Percentiles rank a stretch among this genome's conserved stretches.
Conservation (phyloP, 176 grass and related monocot genomes). For the Melocanna baccifera region DNA sequence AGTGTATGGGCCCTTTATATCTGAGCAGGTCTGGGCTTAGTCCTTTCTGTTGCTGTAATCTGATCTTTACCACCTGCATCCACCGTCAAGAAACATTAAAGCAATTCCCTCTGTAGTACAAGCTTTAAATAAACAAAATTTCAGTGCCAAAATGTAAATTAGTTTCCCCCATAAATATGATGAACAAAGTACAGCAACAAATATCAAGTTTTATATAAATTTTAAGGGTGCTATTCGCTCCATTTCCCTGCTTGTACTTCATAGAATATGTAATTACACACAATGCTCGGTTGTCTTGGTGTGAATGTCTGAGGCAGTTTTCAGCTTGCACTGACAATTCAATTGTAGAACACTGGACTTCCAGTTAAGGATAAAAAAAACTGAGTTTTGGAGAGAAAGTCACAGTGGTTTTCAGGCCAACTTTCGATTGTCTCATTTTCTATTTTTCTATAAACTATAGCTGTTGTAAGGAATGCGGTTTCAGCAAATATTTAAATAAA, state of each 20-base stretch:
- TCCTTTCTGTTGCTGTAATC: constrained; percentile 88
- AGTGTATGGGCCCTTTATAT: constrained; percentile 88
- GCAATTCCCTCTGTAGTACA: neutral
- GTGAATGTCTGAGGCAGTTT: neutral
- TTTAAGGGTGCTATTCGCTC: neutral
- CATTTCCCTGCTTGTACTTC: neutral
- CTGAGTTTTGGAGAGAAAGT: neutral
- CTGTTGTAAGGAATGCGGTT: no score
- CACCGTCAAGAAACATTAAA: constrained; percentile 16
- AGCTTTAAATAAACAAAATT: neutral
- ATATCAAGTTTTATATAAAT: neutral
- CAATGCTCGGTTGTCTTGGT: neutral
- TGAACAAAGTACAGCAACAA: neutral
- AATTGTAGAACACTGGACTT: neutral
- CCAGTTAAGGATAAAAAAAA: neutral
- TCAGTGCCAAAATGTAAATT: neutral
- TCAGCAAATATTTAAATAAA: no score
- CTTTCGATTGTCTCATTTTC: neutral
- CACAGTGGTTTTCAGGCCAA: neutral
- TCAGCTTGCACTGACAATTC: neutral
- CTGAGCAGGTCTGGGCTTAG: constrained; percentile 66
- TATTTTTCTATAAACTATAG: neutral
- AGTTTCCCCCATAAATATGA: neutral
- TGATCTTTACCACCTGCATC: constrained; percentile 83
- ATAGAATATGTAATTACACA: neutral